These are phyloP conservation scores for Cryptococcus deneoformans DNA, from an alignment of 1,284 basidiomycete species.

Conservation along the genomic window DNA sequence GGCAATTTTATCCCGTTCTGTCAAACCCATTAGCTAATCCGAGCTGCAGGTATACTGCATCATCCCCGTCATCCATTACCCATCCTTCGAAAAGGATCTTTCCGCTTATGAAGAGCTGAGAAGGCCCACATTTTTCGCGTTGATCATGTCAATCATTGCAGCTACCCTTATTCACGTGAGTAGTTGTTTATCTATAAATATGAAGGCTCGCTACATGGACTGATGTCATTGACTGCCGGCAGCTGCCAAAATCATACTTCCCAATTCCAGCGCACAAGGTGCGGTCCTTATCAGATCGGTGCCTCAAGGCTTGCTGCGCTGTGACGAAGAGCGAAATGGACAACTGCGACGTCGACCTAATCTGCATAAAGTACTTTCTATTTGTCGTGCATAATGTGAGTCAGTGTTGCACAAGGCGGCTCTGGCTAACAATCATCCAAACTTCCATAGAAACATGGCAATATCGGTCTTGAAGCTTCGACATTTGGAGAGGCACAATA, in stretches of 20 bases:
- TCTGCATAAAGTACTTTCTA: conserved; percentile 24
- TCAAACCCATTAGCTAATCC: not conserved
- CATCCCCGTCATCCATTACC: conserved; percentile 24
- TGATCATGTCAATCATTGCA: conserved; percentile 25
- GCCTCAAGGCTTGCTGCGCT: conserved; percentile 18
- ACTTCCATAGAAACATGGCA: conserved; percentile 18
- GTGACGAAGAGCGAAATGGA: conserved; percentile 20
- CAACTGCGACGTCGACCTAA: conserved; percentile 13
- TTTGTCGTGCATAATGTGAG: conserved; percentile 25
- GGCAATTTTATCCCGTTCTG: not conserved
- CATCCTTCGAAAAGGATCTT: conserved; percentile 25
- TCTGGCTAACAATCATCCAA: too few species aligned
- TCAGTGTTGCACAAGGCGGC: not conserved
- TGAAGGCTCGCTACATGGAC: not conserved
- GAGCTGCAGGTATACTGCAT: conserved; percentile 19
- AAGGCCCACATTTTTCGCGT: conserved; percentile 9
- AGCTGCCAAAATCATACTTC: conserved; percentile 22
- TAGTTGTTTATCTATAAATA: not conserved
- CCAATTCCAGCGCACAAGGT: conserved; percentile 18
- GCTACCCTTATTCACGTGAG: conserved; percentile 25
- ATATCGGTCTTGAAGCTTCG: conserved; percentile 19
- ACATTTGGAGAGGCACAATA: conserved; percentile 23
- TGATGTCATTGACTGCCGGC: not conserved
- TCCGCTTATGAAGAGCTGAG: conserved; percentile 11
- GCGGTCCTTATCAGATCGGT: conserved; percentile 17